These are phyloP conservation scores for Verbena officinalis DNA, from an alignment of 257 asterid species.

Conservation along the genomic window DNA sequence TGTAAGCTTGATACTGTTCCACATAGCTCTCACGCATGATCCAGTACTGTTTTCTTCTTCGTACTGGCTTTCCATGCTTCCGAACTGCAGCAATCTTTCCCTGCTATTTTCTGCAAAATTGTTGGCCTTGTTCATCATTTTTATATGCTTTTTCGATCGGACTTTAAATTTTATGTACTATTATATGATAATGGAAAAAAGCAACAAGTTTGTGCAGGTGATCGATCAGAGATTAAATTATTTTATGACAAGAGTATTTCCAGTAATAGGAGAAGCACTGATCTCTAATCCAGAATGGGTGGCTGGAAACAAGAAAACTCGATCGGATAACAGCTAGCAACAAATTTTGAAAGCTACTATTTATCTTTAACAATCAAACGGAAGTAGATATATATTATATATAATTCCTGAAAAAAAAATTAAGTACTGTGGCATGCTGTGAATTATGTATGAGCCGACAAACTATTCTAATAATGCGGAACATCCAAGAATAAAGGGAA, in stretches of 20 bases:
- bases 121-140: not conserved
- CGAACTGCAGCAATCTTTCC: conserved; percentile 34
- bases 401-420: no score
- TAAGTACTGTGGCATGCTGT: not conserved
- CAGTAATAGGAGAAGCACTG: no score
- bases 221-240: no score
- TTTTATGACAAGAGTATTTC: not conserved
- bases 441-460: not conserved
- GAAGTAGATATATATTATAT: no score
- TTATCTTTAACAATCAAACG: not conserved
- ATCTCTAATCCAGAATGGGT: conserved; percentile 10
- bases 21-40: conserved; percentile 14
- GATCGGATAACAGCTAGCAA: not conserved
- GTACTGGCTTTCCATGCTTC: conserved; percentile 32
- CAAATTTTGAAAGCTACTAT: not conserved
- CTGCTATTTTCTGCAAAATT: conserved; percentile 25
- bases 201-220: not conserved
- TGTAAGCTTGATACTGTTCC: not conserved
- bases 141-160: no score
- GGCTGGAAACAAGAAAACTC: not conserved
- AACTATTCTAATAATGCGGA: not conserved
- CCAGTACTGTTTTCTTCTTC: conserved; percentile 13
- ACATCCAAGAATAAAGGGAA: no score
- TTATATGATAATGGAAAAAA: not conserved
- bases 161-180: not conserved